These are phyloP conservation scores for Salix caprea DNA, from an alignment of 345 rosid species.

Conservation along the genomic window DNA sequence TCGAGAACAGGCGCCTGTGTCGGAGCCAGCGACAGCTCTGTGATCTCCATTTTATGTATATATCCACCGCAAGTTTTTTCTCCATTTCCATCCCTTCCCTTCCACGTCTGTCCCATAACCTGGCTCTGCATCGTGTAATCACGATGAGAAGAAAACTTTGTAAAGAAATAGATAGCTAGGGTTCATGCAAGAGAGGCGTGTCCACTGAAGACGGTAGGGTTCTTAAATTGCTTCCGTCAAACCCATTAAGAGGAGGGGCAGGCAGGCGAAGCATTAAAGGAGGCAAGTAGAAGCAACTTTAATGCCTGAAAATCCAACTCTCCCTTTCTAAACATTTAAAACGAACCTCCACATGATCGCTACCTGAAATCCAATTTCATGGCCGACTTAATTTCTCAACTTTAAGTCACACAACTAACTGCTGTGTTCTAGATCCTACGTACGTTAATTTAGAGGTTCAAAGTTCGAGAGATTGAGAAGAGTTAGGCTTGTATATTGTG, in stretches of 20 bases:
- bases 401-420: not conserved
- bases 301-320: conserved; percentile 35
- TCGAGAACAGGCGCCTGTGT: conserved; percentile 2
- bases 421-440: not conserved
- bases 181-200: conserved; percentile 25
- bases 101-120: too few relatives aligned
- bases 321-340: conserved; percentile 24
- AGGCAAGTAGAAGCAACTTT: conserved; percentile 44
- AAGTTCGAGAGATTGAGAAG: too few relatives aligned
- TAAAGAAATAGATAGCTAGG: not conserved
- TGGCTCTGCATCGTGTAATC: not conserved
- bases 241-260: conserved; percentile 45
- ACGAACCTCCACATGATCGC: conserved; percentile 24
- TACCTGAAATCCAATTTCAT: conserved; percentile 5
- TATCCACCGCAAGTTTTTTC: not conserved
- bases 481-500: too few relatives aligned
- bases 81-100: not conserved
- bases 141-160: not conserved
- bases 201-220: conserved; percentile 31
- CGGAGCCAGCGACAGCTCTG: conserved; percentile 45
- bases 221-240: conserved; percentile 38
- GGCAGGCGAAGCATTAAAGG: conserved; percentile 44
- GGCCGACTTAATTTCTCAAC: not conserved
- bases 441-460: not conserved
- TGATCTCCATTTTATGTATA: conserved; percentile 28